Conservation (phyloP, 2,329 filamentous ascomycete species). For the Aspergillus aculeatus region DNA sequence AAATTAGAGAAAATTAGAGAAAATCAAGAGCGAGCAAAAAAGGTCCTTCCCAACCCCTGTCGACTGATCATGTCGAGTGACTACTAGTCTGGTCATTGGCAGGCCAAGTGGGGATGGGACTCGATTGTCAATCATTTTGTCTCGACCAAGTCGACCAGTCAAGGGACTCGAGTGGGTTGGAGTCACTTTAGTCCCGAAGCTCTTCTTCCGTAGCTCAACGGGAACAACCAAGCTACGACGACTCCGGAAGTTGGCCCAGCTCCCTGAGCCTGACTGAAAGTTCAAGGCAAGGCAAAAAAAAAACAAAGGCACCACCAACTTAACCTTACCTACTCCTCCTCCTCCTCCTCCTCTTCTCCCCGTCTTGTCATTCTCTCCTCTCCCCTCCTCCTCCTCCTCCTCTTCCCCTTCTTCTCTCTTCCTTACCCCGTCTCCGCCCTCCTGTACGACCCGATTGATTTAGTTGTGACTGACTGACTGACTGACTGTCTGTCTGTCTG, state of each 20-base stretch:
- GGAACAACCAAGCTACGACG: neutral
- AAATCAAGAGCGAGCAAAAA: neutral
- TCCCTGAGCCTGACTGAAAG: conserved; percentile 8
- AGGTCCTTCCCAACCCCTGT: conserved; percentile 11
- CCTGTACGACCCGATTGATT: neutral
- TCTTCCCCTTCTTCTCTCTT: neutral
- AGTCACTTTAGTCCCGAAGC: neutral
- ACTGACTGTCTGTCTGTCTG: neutral
- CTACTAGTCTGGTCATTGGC: conserved; percentile 4
- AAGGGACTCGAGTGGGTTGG: conserved; percentile 7
- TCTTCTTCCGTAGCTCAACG: conserved; percentile 5
- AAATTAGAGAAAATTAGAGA: too few relatives aligned
- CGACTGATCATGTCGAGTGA: conserved; percentile 17
- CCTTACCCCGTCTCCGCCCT: neutral
- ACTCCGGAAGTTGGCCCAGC: neutral
- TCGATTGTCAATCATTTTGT: conserved; percentile 26
- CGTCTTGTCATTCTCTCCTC: conserved; percentile 2
- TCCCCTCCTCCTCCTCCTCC: conserved; percentile 6
- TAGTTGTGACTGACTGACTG: neutral
- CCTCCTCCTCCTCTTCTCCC: neutral
- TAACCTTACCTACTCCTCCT: neutral
- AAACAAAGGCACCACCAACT: neutral
- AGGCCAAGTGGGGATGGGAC: conserved; percentile 19
- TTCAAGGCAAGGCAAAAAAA: neutral
- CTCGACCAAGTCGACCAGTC: conserved; percentile 16